A percentile compares a stretch with the other conserved stretches of the same genome.
Conservation (phyloP, 768 basidiomycete species). For the Amylocystis lapponica region DNA sequence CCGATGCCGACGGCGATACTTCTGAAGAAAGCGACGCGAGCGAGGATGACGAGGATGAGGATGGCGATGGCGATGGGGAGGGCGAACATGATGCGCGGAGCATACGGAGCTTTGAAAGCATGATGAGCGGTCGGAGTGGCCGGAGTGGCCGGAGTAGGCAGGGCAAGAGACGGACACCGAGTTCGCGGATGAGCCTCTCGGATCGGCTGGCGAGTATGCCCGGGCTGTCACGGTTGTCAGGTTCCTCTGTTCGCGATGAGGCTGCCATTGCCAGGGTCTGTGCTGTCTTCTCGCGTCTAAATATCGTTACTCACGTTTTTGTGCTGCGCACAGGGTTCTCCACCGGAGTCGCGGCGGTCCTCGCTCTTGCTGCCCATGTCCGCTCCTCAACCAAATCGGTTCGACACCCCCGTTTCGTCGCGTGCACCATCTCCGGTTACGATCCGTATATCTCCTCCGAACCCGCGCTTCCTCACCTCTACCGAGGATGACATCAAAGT, state of each 20-base stretch:
- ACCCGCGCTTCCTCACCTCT: conserved; percentile 65
- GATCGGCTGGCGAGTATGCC: conserved; percentile 82
- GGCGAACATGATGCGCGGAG: conserved; percentile 57
- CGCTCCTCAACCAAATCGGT: conserved; percentile 25
- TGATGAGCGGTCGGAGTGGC: conserved; percentile 53
- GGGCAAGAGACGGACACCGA: conserved; percentile 18
- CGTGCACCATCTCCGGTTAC: conserved; percentile 34
- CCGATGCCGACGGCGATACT: conserved; percentile 19
- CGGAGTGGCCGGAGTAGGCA: too few species aligned
- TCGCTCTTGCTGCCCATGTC: conserved; percentile 30
- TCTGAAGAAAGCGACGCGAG: conserved; percentile 32
- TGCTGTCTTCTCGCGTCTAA: conserved; percentile 2
- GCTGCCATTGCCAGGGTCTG: conserved; percentile 2
- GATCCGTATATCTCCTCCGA: conserved; percentile 53
- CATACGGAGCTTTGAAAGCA: conserved; percentile 82
- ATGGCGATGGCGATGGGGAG: conserved; percentile 32
- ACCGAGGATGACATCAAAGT: conserved; percentile 72
- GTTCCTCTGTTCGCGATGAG: conserved; percentile 10
- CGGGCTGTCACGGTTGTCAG: conserved; percentile 41
- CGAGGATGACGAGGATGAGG: conserved; percentile 34
- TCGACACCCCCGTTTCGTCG: conserved; percentile 34
- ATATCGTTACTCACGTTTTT: conserved; percentile 1
- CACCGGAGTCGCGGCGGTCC: conserved; percentile 34
- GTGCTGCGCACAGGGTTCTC: conserved; percentile 22
- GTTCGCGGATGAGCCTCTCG: conserved; percentile 63